Conservation (phyloP, 805 yeast species). For the Tetrapisispora nanseiensis region DNA sequence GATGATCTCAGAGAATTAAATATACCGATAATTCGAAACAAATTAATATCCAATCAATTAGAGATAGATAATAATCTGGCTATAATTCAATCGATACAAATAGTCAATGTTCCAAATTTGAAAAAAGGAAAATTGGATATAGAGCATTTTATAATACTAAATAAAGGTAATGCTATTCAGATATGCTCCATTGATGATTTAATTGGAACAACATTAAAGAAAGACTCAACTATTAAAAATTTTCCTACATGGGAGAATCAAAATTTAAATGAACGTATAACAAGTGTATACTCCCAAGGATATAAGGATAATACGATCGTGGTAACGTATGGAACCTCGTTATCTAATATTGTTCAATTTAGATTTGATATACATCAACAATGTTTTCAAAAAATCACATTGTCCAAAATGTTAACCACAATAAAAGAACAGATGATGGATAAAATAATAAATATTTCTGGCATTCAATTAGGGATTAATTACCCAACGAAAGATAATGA, state of each 20-base stretch:
- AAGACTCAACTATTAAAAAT: background rate
- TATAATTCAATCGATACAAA: background rate
- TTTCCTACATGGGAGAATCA: constrained; percentile 8
- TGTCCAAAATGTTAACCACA: constrained; percentile 1
- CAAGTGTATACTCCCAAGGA: constrained; percentile 8
- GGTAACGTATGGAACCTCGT: constrained; percentile 10
- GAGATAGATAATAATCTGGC: background rate
- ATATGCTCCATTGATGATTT: constrained; percentile 9
- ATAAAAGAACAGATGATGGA: constrained; percentile 4
- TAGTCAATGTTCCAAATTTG: constrained; percentile 6
- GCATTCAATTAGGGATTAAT: background rate
- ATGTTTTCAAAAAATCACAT: constrained; percentile 4
- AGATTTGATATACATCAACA: constrained; percentile 5
- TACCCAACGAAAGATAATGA: constrained; percentile 1
- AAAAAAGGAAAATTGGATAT: background rate
- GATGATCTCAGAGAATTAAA: background rate
- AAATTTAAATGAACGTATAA: constrained; percentile 7
- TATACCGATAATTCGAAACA: constrained; percentile 4
- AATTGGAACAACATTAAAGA: background rate
- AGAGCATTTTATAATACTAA: constrained; percentile 7
- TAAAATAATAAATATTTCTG: constrained; percentile 3
- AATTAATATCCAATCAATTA: background rate
- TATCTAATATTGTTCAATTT: constrained; percentile 11
- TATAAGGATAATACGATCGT: constrained; percentile 7
- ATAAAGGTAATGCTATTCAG: constrained; percentile 12